phyloP scores from a whole-genome alignment of 768 basidiomycete genomes.

The Hericium coralloides region DNA sequence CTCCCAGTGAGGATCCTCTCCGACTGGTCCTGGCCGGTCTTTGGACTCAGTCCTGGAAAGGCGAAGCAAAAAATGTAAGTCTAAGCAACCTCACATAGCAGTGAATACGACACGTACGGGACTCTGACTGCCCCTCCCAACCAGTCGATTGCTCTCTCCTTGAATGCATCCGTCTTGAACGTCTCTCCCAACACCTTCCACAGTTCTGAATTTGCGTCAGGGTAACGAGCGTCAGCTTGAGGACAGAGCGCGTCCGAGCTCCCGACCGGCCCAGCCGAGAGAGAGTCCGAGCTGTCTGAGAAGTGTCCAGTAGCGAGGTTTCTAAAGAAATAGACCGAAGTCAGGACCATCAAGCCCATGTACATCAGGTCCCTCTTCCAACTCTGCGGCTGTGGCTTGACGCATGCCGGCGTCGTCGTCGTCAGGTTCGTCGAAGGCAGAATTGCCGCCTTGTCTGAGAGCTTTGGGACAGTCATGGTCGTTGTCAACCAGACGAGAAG shows the following conservation, averaged over 20 bases:
- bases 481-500: neutral
- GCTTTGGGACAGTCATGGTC: neutral
- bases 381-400: neutral
- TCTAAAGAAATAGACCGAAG: neutral
- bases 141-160: slow-evolving; percentile 25
- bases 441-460: neutral
- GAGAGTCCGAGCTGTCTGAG: neutral
- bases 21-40: slow-evolving; percentile 39
- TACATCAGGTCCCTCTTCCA: neutral
- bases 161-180: slow-evolving; percentile 28
- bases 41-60: slow-evolving; percentile 41
- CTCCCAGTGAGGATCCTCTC: slow-evolving; percentile 38
- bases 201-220: slow-evolving; percentile 20
- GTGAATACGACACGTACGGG: slow-evolving; percentile 25
- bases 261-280: neutral
- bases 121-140: slow-evolving; percentile 30
- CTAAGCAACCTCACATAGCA: slow-evolving; percentile 31
- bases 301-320: neutral
- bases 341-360: neutral
- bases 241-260: neutral
- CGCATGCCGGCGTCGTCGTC: neutral
- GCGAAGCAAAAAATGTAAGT: slow-evolving; percentile 25
- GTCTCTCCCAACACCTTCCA: slow-evolving; percentile 22
- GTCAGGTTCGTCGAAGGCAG: neutral
- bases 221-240: slow-evolving; percentile 24